Base-by-base conservation (phyloP, 1,139 yeast species). In the Yamadazyma atmosphaerica region DNA sequence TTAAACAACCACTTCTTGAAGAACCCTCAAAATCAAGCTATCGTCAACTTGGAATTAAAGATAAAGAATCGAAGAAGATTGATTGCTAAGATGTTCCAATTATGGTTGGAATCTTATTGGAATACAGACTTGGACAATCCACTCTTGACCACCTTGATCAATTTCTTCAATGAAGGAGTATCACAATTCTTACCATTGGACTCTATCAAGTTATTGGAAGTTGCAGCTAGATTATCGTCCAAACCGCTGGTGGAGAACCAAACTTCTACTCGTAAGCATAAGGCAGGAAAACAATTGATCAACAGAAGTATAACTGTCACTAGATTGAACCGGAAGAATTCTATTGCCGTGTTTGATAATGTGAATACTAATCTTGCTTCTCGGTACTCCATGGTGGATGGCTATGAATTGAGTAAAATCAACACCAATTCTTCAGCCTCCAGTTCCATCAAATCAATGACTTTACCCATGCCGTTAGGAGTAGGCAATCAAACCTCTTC, bases 91-190 rank as follows among this genome's bases (percentile, higher is more conserved):
- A 69, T 85, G 60, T 79, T 88, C 52, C 85, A 80, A 53, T 66
- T 81, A 36, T 90, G 98, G 98, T 63, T 89, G 60, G 95, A 87
- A 59, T 83, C 92, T 38, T 88, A 84, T 56, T 90, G 96, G 96
- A 77, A 80, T 49, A 77, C 72, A 39, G 72, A 75, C 24, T 52
- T 65, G 11, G 96, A 88, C 55, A 77, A 74, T 44, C 65, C 62
- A 17, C 68, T 81, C 24, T 61, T 89, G 34, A 79, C 92, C 9
- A 81, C 88, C 0, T 63, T 88, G 52, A 71, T 86, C 29, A 84
- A 84, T 54, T 84, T 88, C 52, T 83, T 86, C 55, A 86, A 86
- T 58, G 92, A 85, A 59, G 87, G 83, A 13, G 70, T 82, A 17
- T 68, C 79, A 12, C 53, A 56, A 10, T 68, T 61, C 41, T 64